A percentile compares a stretch with the other conserved stretches of the same genome.
Conservation (phyloP, 345 rosid species). For the Cardiospermum halicacabum region DNA sequence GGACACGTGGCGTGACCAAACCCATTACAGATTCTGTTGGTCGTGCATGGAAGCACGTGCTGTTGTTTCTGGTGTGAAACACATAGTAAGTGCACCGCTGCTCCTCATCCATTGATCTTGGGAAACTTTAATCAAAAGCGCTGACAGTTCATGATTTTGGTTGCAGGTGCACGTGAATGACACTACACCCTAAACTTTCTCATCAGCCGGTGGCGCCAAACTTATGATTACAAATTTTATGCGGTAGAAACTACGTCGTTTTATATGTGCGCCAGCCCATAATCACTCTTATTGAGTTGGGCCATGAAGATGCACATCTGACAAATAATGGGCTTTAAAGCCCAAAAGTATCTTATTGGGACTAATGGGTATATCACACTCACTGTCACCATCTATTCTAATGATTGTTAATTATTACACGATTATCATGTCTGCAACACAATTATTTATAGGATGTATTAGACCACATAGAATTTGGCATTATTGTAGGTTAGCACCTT, state of each 20-base stretch:
- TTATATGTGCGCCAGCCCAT: too few species aligned
- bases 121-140: neutral
- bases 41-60: neutral
- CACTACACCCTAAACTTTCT: conserved; percentile 9
- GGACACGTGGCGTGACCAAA: neutral
- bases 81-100: neutral
- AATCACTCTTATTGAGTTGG: too few species aligned
- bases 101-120: neutral
- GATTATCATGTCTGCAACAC: neutral
- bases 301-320: too few species aligned
- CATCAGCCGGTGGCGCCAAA: neutral
- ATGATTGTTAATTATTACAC: neutral
- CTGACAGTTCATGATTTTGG: conserved; percentile 8
- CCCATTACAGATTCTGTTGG: neutral
- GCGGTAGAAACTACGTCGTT: neutral
- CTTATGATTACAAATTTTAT: neutral
- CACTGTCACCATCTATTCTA: neutral
- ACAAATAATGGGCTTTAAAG: too few species aligned
- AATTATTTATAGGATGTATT: neutral
- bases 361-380: too few species aligned
- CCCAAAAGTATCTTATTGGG: too few species aligned
- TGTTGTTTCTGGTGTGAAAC: neutral
- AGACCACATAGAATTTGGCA: neutral
- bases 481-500: too few species aligned
- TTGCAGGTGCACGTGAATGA: conserved; percentile 25